A percentile compares a stretch with the other conserved stretches of the same genome.
These are phyloP conservation scores for Stropharia rugosoannulata DNA, from an alignment of 768 basidiomycete genomes.

Conservation along the genomic window DNA sequence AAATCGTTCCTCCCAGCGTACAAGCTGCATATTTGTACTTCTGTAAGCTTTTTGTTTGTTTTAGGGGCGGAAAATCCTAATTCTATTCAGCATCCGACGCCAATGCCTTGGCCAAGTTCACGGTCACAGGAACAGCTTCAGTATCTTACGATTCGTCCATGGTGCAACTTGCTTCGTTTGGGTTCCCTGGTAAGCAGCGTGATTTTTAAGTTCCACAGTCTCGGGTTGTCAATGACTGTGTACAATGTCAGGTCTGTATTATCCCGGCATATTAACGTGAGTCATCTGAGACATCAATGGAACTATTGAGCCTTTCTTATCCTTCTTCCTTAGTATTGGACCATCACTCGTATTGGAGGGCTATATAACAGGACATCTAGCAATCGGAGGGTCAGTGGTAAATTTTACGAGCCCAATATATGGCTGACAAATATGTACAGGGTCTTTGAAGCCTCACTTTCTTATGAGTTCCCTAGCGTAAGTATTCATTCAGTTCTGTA, in stretches of 20 bases:
- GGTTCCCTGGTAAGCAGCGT: conserved; percentile 1
- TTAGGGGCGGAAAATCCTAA: neutral
- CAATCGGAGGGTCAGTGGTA: neutral
- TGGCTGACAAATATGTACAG: neutral
- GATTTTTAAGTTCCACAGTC: too few species aligned
- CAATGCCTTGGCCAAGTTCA: neutral
- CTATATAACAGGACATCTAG: neutral
- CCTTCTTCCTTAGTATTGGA: neutral
- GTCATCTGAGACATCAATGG: neutral
- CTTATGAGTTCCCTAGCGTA: conserved; percentile 1
- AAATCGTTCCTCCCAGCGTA: conserved; percentile 13
- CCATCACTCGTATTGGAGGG: conserved; percentile 4
- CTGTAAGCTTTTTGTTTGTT: neutral
- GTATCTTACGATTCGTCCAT: conserved; percentile 1
- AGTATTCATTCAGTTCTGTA: neutral
- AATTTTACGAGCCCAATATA: neutral
- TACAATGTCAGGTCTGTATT: neutral
- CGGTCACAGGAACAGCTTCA: neutral
- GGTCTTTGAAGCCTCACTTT: neutral
- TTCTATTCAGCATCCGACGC: neutral
- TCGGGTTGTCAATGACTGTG: neutral
- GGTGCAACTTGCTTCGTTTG: neutral
- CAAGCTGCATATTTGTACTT: conserved; percentile 17
- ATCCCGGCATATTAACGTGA: conserved; percentile 1
- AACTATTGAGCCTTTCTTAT: neutral